Conservation (phyloP, 2,329 filamentous ascomycete species). For the Colletotrichum camelliae region DNA sequence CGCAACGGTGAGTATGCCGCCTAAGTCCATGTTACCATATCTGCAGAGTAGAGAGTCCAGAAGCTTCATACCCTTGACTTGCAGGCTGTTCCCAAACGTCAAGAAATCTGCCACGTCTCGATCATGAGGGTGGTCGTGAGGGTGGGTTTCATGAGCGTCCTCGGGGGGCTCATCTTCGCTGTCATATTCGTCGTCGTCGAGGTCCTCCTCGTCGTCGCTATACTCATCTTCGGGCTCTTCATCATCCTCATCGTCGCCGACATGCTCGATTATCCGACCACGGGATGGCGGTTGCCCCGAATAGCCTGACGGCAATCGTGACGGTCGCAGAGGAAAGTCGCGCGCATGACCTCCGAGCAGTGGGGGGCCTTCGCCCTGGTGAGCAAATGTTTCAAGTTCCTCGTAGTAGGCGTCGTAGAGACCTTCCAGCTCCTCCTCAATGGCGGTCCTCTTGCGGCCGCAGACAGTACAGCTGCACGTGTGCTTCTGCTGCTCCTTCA, state of each 20-base stretch:
- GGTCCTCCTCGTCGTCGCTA: slow-evolving; percentile 56
- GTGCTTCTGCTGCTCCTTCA: slow-evolving; percentile 99
- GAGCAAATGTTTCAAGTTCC: slow-evolving; percentile 96
- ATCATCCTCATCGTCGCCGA: slow-evolving; percentile 60
- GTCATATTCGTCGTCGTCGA: slow-evolving; percentile 56
- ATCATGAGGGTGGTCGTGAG: slow-evolving; percentile 53
- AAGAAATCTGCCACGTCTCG: slow-evolving; percentile 85
- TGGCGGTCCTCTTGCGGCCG: slow-evolving; percentile 92
- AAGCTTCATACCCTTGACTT: slow-evolving; percentile 77
- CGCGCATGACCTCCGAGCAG: slow-evolving; percentile 73
- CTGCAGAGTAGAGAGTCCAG: slow-evolving; percentile 47
- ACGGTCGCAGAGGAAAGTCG: slow-evolving; percentile 64
- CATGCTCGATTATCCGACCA: slow-evolving; percentile 74
- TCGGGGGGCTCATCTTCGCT: slow-evolving; percentile 72
- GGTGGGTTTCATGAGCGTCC: slow-evolving; percentile 55
- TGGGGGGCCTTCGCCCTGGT: slow-evolving; percentile 75
- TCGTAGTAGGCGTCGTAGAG: slow-evolving; percentile 99
- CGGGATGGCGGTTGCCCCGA: slow-evolving; percentile 73
- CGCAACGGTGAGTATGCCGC: slow-evolving; percentile 97
- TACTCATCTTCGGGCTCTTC: slow-evolving; percentile 63
- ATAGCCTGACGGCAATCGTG: slow-evolving; percentile 64
- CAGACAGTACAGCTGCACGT: slow-evolving; percentile 98
- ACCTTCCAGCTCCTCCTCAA: slow-evolving; percentile 96
- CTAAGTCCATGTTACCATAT: slow-evolving; percentile 63
- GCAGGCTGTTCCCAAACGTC: slow-evolving; percentile 96